Percentiles rank a stretch among this genome's conserved stretches.
phyloP scores from a whole-genome alignment of 345 rosid genomes.

The Hypericum androsaemum region DNA sequence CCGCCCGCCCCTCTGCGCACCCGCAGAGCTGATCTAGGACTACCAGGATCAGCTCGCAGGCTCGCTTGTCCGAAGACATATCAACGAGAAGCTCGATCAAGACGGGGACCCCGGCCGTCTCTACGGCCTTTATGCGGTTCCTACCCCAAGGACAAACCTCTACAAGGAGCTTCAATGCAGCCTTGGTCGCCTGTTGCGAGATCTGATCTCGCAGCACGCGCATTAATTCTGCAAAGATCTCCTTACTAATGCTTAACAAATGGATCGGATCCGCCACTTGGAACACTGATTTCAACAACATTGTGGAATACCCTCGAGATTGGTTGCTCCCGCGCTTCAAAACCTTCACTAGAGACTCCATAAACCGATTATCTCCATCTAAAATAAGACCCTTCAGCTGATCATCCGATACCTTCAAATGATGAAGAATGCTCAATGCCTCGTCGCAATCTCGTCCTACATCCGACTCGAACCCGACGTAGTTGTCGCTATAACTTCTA shows the following conservation, averaged over 20 bases:
- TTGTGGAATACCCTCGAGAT: conserved; percentile 27
- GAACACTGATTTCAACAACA: conserved; percentile 26
- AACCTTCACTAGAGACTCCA: not conserved
- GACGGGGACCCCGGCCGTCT: conserved; percentile 25
- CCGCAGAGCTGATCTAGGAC: conserved; percentile 39
- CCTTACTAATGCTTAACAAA: conserved; percentile 17
- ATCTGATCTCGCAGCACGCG: conserved; percentile 34
- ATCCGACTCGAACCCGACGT: no score
- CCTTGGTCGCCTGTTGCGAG: conserved; percentile 39
- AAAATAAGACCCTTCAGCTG: no score
- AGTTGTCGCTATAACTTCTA: no score
- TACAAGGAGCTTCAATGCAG: conserved; percentile 30
- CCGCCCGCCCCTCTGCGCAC: conserved; percentile 52
- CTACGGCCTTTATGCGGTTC: conserved; percentile 45
- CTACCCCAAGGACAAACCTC: conserved; percentile 49
- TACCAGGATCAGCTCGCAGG: not conserved
- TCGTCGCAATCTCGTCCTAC: no score
- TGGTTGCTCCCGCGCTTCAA: conserved; percentile 11
- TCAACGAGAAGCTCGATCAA: conserved; percentile 11
- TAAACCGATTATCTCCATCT: no score
- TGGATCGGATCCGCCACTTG: conserved; percentile 39
- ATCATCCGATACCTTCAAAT: no score
- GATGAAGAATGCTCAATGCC: no score
- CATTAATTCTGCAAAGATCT: conserved; percentile 30
- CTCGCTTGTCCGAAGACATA: no score